Evolutionary conservation across 2,329 filamentous ascomycete genomes (phyloP).

Genomic region (Fusarium continuum): DNA sequence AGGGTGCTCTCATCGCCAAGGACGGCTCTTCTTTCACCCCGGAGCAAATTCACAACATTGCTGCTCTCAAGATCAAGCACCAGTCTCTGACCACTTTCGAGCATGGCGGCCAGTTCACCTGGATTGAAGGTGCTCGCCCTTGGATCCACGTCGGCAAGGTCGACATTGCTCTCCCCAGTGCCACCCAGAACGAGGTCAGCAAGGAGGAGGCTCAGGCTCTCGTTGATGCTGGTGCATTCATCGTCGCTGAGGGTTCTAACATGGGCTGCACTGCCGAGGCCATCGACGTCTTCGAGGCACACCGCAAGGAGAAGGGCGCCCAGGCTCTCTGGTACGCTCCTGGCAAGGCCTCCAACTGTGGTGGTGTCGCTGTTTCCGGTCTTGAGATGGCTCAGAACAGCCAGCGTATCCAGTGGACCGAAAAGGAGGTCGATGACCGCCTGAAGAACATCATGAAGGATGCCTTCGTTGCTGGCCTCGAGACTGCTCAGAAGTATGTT

Average conservation of each 20-base stretch:
- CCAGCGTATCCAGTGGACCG: slow-evolving; percentile 82
- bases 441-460: slow-evolving; percentile 95
- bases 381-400: slow-evolving; percentile 99
- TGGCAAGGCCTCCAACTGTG: slow-evolving; percentile 96
- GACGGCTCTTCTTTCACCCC: slow-evolving; percentile 77
- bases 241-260: slow-evolving; percentile 96
- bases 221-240: slow-evolving; percentile 78
- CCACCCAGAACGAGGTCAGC: slow-evolving; percentile 97
- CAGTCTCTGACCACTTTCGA: slow-evolving; percentile 81
- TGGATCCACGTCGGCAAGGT: slow-evolving; percentile 91
- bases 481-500: slow-evolving; percentile 91
- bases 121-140: slow-evolving; percentile 85
- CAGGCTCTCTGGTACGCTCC: slow-evolving; percentile 92
- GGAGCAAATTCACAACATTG: slow-evolving; percentile 81
- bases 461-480: slow-evolving; percentile 88
- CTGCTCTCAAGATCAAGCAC: slow-evolving; percentile 85
- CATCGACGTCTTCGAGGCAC: slow-evolving; percentile 89
- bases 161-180: slow-evolving; percentile 90
- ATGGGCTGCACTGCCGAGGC: slow-evolving; percentile 98
- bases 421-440: slow-evolving; percentile 89
- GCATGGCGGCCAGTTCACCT: slow-evolving; percentile 77
- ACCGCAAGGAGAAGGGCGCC: slow-evolving; percentile 74
- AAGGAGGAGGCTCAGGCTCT: slow-evolving; percentile 88
- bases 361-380: slow-evolving; percentile 95
- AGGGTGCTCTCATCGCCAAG: slow-evolving; percentile 81